Conservation (phyloP, 768 basidiomycete species). For the Xanthoconium purpureum region DNA sequence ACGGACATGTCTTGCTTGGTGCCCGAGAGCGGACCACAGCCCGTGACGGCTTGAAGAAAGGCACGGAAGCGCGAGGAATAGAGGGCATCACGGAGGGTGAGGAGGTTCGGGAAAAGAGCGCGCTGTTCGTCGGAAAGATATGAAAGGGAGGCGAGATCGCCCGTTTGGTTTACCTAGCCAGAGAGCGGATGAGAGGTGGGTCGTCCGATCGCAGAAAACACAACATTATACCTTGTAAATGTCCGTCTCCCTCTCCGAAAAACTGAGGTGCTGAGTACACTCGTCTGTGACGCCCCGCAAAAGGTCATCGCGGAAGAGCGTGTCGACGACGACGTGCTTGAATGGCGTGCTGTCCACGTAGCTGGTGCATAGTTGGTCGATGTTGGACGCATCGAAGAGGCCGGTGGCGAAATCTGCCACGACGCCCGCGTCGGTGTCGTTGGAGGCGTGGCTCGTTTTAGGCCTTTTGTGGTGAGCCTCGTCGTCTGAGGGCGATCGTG, state of each 20-base stretch:
- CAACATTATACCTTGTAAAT: conserved; percentile 81
- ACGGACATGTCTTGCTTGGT: conserved; percentile 94
- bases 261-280: conserved; percentile 72
- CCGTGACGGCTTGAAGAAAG: conserved; percentile 83
- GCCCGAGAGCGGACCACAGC: conserved; percentile 89
- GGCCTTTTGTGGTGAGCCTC: conserved; percentile 32
- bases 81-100: conserved; percentile 83
- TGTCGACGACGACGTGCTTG: conserved; percentile 77
- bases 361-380: conserved; percentile 49
- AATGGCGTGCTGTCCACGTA: conserved; percentile 69
- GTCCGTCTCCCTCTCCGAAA: conserved; percentile 94
- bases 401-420: conserved; percentile 32
- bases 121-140: conserved; percentile 79
- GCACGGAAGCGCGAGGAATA: conserved; percentile 81
- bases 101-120: conserved; percentile 74
- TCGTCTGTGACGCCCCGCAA: conserved; percentile 81
- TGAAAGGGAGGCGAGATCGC: conserved; percentile 90
- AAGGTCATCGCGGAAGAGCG: conserved; percentile 81
- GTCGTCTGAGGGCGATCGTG: conserved; percentile 39
- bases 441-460: conserved; percentile 37
- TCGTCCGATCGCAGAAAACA: neutral
- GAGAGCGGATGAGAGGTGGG: neutral
- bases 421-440: conserved; percentile 9
- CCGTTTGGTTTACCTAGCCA: conserved; percentile 88
- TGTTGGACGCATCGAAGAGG: conserved; percentile 56